Conservation (phyloP, 345 rosid species). For the Salix purpurea region DNA sequence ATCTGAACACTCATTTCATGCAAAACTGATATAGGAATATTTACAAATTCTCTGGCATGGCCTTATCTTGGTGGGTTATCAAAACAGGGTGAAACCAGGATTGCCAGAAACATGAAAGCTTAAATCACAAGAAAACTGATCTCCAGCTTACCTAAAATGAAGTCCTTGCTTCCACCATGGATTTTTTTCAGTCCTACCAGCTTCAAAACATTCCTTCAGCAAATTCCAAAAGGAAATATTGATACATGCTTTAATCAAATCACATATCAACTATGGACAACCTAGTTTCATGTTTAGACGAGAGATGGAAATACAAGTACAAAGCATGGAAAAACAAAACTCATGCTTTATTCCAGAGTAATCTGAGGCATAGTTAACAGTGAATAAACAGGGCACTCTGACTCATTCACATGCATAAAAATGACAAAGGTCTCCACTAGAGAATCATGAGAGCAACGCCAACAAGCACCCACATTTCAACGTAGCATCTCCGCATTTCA, state of each 20-base stretch:
- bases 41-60: background rate
- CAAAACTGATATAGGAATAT: background rate
- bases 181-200: background rate
- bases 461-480: background rate
- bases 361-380: background rate
- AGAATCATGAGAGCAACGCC: background rate
- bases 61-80: background rate
- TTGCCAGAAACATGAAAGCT: background rate
- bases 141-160: background rate
- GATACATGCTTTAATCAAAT: background rate
- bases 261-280: background rate
- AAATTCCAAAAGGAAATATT: background rate
- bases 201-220: background rate
- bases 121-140: background rate
- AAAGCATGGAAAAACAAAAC: background rate
- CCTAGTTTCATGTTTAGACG: background rate
- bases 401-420: background rate
- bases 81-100: background rate
- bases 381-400: background rate
- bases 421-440: background rate
- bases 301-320: background rate
- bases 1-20: background rate
- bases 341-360: background rate
- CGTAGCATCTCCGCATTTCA: background rate
- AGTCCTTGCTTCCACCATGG: background rate